Evolutionary conservation across 2,329 filamentous ascomycete genomes (phyloP).

Genomic region (Diplodia scrobiculata): DNA sequence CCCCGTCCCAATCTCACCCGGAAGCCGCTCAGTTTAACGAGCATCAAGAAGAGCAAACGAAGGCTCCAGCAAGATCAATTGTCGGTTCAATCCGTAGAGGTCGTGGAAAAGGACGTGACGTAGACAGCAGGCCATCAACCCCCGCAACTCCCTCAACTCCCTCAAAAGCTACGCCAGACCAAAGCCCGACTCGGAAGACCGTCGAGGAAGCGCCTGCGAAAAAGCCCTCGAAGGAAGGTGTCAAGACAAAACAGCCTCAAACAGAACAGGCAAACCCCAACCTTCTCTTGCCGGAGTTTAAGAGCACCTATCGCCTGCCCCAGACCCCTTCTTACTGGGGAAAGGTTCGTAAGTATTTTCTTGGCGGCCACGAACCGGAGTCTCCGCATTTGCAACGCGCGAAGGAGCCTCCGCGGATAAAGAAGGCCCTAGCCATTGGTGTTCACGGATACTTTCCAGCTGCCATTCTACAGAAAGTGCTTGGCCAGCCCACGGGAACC

Average conservation of each 20-base stretch:
- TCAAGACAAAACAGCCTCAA: constrained; percentile 33
- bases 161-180: constrained; percentile 37
- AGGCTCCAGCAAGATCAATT: constrained; percentile 33
- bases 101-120: constrained; percentile 35
- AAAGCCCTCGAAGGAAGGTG: constrained; percentile 37
- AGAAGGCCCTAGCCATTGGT: constrained; percentile 86
- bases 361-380: constrained; percentile 55
- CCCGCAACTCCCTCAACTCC: constrained; percentile 36
- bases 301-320: constrained; percentile 62
- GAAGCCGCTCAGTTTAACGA: constrained; percentile 57
- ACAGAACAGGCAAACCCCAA: constrained; percentile 55
- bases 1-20: constrained; percentile 53
- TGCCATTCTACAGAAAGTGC: constrained; percentile 79
- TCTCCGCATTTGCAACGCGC: constrained; percentile 69
- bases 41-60: constrained; percentile 36
- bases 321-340: constrained; percentile 52
- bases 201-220: constrained; percentile 33
- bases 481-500: constrained; percentile 93
- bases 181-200: constrained; percentile 34
- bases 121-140: constrained; percentile 43
- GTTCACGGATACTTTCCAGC: constrained; percentile 94
- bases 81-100: constrained; percentile 33
- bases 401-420: constrained; percentile 70
- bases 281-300: constrained; percentile 69
- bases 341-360: constrained; percentile 45